These are phyloP conservation scores for Kodamaea fungicola DNA, from an alignment of 1,139 yeast genomes.

Conservation along the genomic window DNA sequence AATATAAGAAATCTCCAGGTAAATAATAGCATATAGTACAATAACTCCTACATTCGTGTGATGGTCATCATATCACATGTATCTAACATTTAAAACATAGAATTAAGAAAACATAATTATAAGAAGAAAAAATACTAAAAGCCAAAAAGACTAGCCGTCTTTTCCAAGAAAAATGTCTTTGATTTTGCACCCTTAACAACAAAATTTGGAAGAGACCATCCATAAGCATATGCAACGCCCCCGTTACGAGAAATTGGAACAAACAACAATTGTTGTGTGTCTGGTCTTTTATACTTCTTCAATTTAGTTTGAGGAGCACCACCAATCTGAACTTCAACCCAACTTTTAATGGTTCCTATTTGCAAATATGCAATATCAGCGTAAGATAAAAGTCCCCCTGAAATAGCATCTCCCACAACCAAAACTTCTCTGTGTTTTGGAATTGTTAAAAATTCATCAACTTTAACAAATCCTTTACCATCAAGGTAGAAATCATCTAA, in stretches of 20 bases:
- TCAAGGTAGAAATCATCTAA: slow-evolving; percentile 9
- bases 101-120: too few species aligned
- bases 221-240: slow-evolving; percentile 33
- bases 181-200: slow-evolving; percentile 23
- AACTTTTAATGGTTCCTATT: slow-evolving; percentile 14
- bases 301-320: slow-evolving; percentile 11
- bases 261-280: slow-evolving; percentile 11
- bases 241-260: slow-evolving; percentile 35
- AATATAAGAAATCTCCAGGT: too few species aligned
- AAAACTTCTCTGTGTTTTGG: slow-evolving; percentile 23
- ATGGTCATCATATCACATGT: too few species aligned
- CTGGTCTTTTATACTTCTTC: slow-evolving; percentile 12
- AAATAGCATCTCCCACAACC: slow-evolving; percentile 32
- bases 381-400: slow-evolving; percentile 19
- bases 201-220: slow-evolving; percentile 28
- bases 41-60: too few species aligned
- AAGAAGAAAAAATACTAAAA: neutral
- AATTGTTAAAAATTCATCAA: slow-evolving; percentile 25
- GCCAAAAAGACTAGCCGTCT: slow-evolving; percentile 6
- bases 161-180: slow-evolving; percentile 9
- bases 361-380: slow-evolving; percentile 27
- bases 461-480: slow-evolving; percentile 14
- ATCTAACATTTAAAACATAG: too few species aligned
- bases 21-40: too few species aligned
- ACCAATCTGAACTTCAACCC: slow-evolving; percentile 16